phyloP scores from a whole-genome alignment of 768 basidiomycete genomes.

The Termitomyces sp. region DNA sequence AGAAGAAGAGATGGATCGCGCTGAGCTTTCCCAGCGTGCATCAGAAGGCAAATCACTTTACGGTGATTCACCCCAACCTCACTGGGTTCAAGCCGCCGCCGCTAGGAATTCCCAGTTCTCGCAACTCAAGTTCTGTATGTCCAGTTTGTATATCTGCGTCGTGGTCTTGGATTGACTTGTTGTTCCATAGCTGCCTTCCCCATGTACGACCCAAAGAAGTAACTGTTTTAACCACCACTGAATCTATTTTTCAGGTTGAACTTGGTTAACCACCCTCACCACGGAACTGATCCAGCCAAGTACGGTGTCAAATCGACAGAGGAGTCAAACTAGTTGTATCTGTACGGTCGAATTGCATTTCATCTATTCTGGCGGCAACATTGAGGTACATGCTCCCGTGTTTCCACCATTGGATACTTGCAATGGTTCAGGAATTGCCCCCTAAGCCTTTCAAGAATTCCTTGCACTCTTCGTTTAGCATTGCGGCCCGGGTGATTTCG shows the following conservation, averaged over 20 bases:
- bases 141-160: slow-evolving; percentile 1
- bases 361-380: neutral
- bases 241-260: slow-evolving; percentile 68
- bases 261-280: slow-evolving; percentile 84
- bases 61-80: slow-evolving; percentile 75
- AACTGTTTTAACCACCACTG: neutral
- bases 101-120: slow-evolving; percentile 86
- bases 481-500: neutral
- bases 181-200: slow-evolving; percentile 56
- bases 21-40: slow-evolving; percentile 72
- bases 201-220: slow-evolving; percentile 43
- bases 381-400: neutral
- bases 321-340: slow-evolving; percentile 9
- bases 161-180: slow-evolving; percentile 7
- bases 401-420: neutral
- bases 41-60: slow-evolving; percentile 80
- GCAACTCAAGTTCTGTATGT: slow-evolving; percentile 88
- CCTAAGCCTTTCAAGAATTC: neutral
- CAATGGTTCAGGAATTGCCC: neutral
- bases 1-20: slow-evolving; percentile 72
- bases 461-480: neutral
- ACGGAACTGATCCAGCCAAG: slow-evolving; percentile 81
- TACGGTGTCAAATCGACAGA: slow-evolving; percentile 43
- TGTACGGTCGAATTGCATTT: neutral
- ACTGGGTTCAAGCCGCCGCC: slow-evolving; percentile 84